These are phyloP conservation scores for Populus tomentosa DNA, from an alignment of 441 rosid genomes.

Conservation along the genomic window DNA sequence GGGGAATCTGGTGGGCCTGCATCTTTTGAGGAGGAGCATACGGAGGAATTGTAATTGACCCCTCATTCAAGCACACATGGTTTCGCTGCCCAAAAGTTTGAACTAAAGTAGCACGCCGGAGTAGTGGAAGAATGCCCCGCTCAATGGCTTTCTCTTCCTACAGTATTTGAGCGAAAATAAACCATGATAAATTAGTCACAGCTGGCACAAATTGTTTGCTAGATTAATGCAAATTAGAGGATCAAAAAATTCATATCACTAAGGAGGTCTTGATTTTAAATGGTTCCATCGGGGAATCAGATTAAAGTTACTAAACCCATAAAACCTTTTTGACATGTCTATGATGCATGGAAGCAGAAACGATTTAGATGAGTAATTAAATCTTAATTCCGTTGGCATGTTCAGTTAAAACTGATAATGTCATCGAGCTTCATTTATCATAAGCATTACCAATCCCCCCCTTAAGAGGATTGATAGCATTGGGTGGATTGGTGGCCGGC, in stretches of 20 bases:
- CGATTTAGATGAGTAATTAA: neutral
- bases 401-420: neutral
- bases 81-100: constrained; percentile 92
- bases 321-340: neutral
- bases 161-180: neutral
- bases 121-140: constrained; percentile 77
- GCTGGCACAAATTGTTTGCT: neutral
- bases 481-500: no score
- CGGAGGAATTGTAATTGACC: constrained; percentile 88
- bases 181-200: neutral
- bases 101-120: constrained; percentile 72
- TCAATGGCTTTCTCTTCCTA: constrained; percentile 92
- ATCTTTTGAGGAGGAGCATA: no score
- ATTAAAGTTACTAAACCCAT: neutral
- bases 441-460: no score
- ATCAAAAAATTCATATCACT: neutral
- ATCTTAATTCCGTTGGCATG: neutral
- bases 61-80: constrained; percentile 79
- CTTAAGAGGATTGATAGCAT: no score
- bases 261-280: neutral
- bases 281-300: neutral
- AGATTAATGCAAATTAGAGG: neutral
- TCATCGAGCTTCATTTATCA: neutral
- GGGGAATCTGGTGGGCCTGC: constrained; percentile 50
- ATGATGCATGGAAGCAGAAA: neutral